Conservation (phyloP, 345 rosid genomes). For the Litchi chinensis region DNA sequence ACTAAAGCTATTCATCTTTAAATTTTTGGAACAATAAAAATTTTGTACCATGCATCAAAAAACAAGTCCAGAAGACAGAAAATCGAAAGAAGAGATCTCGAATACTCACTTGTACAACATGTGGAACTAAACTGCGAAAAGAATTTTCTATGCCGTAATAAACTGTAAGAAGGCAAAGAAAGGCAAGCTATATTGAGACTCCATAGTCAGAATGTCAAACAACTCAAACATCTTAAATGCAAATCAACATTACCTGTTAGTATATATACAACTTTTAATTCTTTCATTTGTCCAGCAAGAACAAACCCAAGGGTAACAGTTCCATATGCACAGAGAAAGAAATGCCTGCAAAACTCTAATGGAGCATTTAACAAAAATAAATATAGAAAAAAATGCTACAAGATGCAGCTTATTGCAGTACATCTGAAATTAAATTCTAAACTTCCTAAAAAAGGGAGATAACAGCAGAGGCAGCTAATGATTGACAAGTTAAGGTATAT, state of each 20-base stretch:
- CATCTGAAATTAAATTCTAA: conserved; percentile 2
- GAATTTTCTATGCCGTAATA: conserved; percentile 79
- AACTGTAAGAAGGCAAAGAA: conserved; percentile 50
- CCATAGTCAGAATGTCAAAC: neutral
- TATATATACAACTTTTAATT: conserved; percentile 52
- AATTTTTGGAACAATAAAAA: neutral
- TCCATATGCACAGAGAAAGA: conserved; percentile 73
- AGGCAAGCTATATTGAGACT: conserved; percentile 14
- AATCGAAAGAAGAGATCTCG: neutral
- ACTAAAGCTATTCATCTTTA: neutral
- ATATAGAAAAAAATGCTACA: conserved; percentile 3
- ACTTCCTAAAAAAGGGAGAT: neutral
- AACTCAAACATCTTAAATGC: conserved; percentile 15
- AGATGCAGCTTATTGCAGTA: neutral
- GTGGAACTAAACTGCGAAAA: conserved; percentile 68
- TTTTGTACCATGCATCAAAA: neutral
- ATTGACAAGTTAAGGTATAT: conserved; percentile 4
- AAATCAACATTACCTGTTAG: conserved; percentile 51
- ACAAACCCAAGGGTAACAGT: conserved; percentile 65
- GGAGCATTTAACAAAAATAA: conserved; percentile 29
- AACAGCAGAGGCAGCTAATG: conserved; percentile 1
- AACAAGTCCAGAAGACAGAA: neutral
- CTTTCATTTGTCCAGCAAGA: conserved; percentile 75
- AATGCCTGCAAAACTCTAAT: conserved; percentile 68
- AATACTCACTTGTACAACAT: conserved; percentile 65